These are phyloP conservation scores for Penicillium crustosum DNA, from an alignment of 2,329 filamentous ascomycete species.

Conservation along the genomic window DNA sequence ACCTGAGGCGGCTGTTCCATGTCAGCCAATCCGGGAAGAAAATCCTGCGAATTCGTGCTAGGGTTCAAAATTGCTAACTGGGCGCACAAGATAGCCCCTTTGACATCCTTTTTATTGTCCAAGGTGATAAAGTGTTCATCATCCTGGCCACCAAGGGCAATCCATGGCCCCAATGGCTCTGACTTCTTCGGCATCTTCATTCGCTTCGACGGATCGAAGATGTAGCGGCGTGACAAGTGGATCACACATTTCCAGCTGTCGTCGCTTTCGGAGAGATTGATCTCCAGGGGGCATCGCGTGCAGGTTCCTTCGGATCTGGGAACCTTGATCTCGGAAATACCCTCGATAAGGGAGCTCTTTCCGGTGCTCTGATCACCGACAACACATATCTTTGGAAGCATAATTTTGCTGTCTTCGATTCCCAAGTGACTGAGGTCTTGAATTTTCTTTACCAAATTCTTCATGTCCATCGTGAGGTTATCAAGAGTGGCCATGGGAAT, in stretches of 20 bases:
- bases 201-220: constrained; percentile 23
- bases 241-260: constrained; percentile 66
- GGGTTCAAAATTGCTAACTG: constrained; percentile 78
- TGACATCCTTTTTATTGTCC: constrained; percentile 61
- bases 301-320: constrained; percentile 72
- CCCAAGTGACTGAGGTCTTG: constrained; percentile 68
- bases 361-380: constrained; percentile 84
- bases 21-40: constrained; percentile 50
- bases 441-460: constrained; percentile 41
- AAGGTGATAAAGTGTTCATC: constrained; percentile 64
- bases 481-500: neutral
- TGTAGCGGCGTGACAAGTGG: constrained; percentile 65
- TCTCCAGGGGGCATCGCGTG: constrained; percentile 78
- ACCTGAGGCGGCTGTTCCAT: constrained; percentile 45
- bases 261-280: constrained; percentile 62
- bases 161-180: constrained; percentile 67
- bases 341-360: constrained; percentile 68
- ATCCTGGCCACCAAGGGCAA: constrained; percentile 44
- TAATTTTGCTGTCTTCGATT: constrained; percentile 65
- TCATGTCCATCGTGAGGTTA: constrained; percentile 36
- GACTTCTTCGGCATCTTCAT: constrained; percentile 51
- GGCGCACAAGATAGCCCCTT: constrained; percentile 68
- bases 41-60: constrained; percentile 51
- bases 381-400: constrained; percentile 75
- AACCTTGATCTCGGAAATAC: constrained; percentile 66